phyloP scores from a whole-genome alignment of 305 asterid species.

The Rubia balearica region DNA sequence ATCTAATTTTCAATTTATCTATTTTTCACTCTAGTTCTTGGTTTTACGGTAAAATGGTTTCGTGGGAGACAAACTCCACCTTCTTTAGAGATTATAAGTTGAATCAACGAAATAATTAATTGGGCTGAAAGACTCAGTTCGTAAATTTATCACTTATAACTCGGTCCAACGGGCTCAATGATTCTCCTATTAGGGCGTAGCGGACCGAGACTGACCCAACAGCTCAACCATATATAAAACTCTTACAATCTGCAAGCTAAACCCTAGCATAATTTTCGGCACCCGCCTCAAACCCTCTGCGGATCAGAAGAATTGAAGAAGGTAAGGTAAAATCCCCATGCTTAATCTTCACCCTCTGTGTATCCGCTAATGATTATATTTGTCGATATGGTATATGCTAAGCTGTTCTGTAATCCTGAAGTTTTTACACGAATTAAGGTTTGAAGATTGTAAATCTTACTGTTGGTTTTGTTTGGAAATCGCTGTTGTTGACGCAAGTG shows the following conservation, averaged over 20 bases:
- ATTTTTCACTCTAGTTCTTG: too few species aligned
- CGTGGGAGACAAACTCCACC: too few species aligned
- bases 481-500: constrained; percentile 22
- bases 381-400: background rate
- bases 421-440: background rate
- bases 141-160: background rate
- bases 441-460: background rate
- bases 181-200: background rate
- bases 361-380: background rate
- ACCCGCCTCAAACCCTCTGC: constrained; percentile 18
- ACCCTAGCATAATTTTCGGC: constrained; percentile 18
- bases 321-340: constrained; percentile 8
- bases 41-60: too few species aligned
- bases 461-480: background rate
- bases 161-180: background rate
- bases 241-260: background rate
- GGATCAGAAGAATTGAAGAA: constrained; percentile 3
- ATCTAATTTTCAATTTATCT: too few species aligned
- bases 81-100: too few species aligned
- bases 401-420: background rate
- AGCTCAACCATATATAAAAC: background rate
- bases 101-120: too few species aligned
- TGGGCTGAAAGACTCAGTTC: constrained; percentile 1
- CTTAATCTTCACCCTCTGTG: background rate
- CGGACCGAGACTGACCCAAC: background rate